Percentiles rank a stretch among this genome's conserved stretches.
These are phyloP conservation scores for Botrytis fabae DNA, from an alignment of 2,329 filamentous ascomycete species.

Conservation along the genomic window DNA sequence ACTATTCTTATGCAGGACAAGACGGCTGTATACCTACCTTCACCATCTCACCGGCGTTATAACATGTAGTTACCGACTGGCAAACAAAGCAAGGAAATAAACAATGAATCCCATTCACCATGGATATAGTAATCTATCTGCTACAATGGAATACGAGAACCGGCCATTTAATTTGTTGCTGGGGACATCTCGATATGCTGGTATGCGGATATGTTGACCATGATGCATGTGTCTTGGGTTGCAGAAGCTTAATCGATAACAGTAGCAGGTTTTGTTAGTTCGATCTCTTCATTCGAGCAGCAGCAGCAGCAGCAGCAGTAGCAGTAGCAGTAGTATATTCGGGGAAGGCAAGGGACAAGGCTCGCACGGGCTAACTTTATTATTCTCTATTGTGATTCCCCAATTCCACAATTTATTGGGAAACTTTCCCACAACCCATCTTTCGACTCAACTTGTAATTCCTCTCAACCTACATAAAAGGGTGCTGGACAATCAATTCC, in stretches of 20 bases:
- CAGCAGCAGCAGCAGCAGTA: not conserved
- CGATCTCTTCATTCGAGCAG: not conserved
- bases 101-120: not conserved
- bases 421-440: slow-evolving; percentile 9
- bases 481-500: not conserved
- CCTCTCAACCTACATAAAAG: not conserved
- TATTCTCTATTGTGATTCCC: not conserved
- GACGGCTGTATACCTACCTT: not conserved
- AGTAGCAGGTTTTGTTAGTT: not conserved
- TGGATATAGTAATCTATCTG: not conserved
- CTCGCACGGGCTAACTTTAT: slow-evolving; percentile 3
- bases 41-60: not conserved
- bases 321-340: not conserved
- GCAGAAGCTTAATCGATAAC: not conserved
- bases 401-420: slow-evolving; percentile 10
- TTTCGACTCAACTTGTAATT: not conserved
- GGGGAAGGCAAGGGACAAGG: slow-evolving; percentile 1
- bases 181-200: not conserved
- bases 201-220: not conserved
- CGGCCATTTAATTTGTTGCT: not conserved
- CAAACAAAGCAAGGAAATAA: not conserved
- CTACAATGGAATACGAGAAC: not conserved
- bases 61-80: not conserved
- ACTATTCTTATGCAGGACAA: slow-evolving; percentile 10
- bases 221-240: not conserved